Conservation (phyloP, 2,329 filamentous ascomycete genomes). For the Erysiphe pulchra region DNA sequence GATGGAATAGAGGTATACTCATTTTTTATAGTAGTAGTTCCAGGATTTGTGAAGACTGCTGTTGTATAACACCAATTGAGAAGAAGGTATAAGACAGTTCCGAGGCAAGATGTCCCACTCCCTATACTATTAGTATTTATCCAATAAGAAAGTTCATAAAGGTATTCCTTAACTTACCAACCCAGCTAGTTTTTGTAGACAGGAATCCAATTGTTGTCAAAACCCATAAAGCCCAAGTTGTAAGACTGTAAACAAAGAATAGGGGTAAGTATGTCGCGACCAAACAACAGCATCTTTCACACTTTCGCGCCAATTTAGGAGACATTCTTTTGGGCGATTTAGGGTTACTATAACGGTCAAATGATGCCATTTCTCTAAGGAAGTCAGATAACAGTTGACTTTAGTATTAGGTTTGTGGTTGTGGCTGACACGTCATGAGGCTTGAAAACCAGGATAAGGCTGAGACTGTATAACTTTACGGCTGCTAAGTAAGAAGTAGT, state of each 20-base stretch:
- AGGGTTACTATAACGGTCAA: background rate
- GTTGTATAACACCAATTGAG: conserved; percentile 77
- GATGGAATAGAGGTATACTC: conserved; percentile 66
- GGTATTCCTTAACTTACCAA: conserved; percentile 21
- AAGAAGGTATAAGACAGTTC: conserved; percentile 46
- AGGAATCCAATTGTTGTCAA: conserved; percentile 44
- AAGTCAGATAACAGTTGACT: no score
- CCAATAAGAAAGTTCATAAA: background rate
- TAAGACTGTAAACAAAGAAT: conserved; percentile 64
- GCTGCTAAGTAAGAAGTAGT: no score
- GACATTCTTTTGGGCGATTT: conserved; percentile 17
- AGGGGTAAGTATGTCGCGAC: conserved; percentile 67
- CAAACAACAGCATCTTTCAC: conserved; percentile 66
- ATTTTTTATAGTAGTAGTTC: conserved; percentile 35
- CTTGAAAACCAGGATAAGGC: no score
- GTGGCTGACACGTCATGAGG: no score
- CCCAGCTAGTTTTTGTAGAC: conserved; percentile 25
- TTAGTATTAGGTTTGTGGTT: no score
- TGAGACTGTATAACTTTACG: no score
- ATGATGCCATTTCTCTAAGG: background rate
- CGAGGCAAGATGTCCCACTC: conserved; percentile 30
- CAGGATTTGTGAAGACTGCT: conserved; percentile 81
- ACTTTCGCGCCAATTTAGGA: conserved; percentile 34
- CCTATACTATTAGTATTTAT: conserved; percentile 17
- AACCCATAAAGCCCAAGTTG: conserved; percentile 87